A percentile compares a stretch with the other conserved stretches of the same genome.
Evolutionary conservation across 495 filamentous ascomycete genomes (phyloP).

Genomic region (Penicillium soppii): DNA sequence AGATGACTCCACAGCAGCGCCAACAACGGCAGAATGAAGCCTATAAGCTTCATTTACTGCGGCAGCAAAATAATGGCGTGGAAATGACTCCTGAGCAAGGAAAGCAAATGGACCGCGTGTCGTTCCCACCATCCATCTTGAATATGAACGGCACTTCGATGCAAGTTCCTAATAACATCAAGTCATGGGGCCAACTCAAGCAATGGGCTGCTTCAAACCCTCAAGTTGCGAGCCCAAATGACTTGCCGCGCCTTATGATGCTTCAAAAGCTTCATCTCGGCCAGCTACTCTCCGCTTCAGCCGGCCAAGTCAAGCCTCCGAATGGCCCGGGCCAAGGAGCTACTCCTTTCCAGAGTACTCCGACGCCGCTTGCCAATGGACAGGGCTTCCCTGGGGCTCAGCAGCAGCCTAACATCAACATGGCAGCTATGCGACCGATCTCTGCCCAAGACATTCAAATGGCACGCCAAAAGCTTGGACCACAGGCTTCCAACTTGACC

Average conservation of each 20-base stretch:
- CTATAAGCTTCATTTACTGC: conserved; percentile 36
- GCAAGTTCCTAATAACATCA: conserved; percentile 57
- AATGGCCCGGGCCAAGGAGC: conserved; percentile 22
- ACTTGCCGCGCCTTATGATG: conserved; percentile 45
- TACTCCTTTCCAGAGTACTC: conserved; percentile 25
- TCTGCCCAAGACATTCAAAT: conserved; percentile 46
- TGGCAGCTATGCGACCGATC: conserved; percentile 37
- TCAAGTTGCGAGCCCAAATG: conserved; percentile 37
- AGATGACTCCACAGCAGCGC: conserved; percentile 37
- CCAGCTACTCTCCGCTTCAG: conserved; percentile 25
- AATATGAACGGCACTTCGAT: conserved; percentile 29
- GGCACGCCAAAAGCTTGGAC: conserved; percentile 40
- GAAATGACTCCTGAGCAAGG: conserved; percentile 46
- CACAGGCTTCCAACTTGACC: conserved; percentile 34
- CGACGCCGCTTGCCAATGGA: conserved; percentile 35
- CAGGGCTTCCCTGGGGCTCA: conserved; percentile 35
- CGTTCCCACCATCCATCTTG: conserved; percentile 41
- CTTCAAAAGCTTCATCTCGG: conserved; percentile 57
- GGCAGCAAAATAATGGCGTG: conserved; percentile 39
- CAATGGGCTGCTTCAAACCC: conserved; percentile 54
- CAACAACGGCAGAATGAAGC: conserved; percentile 39
- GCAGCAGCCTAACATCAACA: conserved; percentile 22
- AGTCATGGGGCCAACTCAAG: conserved; percentile 74
- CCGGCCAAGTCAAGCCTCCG: conserved; percentile 23
- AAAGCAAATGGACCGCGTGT: conserved; percentile 47